Base-by-base conservation (phyloP, 768 basidiomycete genomes). In the Gloeostereum incarnatum region DNA sequence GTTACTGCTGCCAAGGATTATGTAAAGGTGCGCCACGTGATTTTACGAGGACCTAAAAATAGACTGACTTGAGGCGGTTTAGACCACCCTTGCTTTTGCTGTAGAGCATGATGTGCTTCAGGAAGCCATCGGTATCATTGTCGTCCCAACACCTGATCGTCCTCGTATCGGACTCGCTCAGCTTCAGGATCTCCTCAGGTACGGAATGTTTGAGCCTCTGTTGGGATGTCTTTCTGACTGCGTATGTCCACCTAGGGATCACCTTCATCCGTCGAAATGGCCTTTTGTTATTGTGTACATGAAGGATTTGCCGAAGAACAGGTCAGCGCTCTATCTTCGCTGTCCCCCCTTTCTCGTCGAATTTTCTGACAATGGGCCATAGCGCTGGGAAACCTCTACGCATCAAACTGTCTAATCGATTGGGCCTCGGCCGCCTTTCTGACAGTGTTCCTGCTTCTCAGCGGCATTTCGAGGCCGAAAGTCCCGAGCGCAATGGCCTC, bases 231-330 rank as follows among this genome's bases (percentile, higher is more conserved):
- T n/a, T n/a, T n/a, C n/a, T n/a, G n/a, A n/a, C n/a, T n/a, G n/a
- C n/a, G n/a, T n/a, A n/a, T n/a, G n/a, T n/a, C n/a, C n/a, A n/a
- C n/a, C n/a, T n/a, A n/a, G 50, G 63, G 64, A 63, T 14, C 57
- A 66, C 43, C 50, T 71, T 10, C 69, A 69, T 40, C 66, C 69
- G 8, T 65, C 65, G 4, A 69, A 69, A 50, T 71, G 69, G 69
- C 69, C 69, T 0, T 69, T 63, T 46, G 60, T 55, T 1, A 44
- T 71, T 23, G 61, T 71, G 11, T 71, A 67, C 46, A 70, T 71
- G 61, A 54, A 61, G 26, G 62, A 64, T 38, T 43, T 71, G 3
- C 69, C 69, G 6, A 69, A 67, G 52, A 69, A 69, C 51, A 55
- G 45, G 60, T 59, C 13, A 20, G 35, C 30, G 3, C 9, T 23